Evolutionary conservation across 768 basidiomycete genomes (phyloP), one percentile per base, ranked within the genome.

Genomic region (Sarcomyxa edulis): DNA sequence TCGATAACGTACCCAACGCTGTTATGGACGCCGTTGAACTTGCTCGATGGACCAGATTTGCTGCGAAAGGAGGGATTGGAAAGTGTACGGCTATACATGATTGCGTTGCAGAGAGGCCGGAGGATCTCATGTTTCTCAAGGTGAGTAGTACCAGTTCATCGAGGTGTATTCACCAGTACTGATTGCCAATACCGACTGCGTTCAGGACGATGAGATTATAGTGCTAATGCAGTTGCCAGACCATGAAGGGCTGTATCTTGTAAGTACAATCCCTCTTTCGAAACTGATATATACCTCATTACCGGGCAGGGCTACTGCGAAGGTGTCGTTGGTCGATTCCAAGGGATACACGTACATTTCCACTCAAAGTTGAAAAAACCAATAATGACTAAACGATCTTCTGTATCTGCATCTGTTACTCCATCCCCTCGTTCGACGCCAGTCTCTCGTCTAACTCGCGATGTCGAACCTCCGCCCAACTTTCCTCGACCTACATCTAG

Each of bases 41-140:
- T 22, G 74, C 80, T 7, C 69, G 84, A 28, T 92, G 89, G 89
- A 84, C 82, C 7, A 70, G 89, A 27, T 91, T 92, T 55, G 89
- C 89, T 0, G 75, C 68, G 4, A 91, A 89, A 51, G 89, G 89
- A 0, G 89, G 89, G 10, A 88, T 92, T 37, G 89, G 89, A 4
- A 82, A 69, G 48, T 89, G 87, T 46, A 78, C 75, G 1, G 89
- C 89, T 4, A 40, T 70, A 18, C 68, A 72, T 37, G 88, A 93
- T 56, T 88, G 84, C 50, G 74, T 86, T 14, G 86, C 86, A 2
- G 77, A 87, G 55, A 68, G 70, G 26, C 56, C 72, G 8, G 81
- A 81, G 16, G 89, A 92, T 58, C 68, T 93, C 31, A 93, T 93
- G 89, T 91, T 93, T 55, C 59, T 92, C 34, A 81, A 84, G 73